Evolutionary conservation across 2,329 filamentous ascomycete species (phyloP).

Genomic region (Penicillium crustosum): DNA sequence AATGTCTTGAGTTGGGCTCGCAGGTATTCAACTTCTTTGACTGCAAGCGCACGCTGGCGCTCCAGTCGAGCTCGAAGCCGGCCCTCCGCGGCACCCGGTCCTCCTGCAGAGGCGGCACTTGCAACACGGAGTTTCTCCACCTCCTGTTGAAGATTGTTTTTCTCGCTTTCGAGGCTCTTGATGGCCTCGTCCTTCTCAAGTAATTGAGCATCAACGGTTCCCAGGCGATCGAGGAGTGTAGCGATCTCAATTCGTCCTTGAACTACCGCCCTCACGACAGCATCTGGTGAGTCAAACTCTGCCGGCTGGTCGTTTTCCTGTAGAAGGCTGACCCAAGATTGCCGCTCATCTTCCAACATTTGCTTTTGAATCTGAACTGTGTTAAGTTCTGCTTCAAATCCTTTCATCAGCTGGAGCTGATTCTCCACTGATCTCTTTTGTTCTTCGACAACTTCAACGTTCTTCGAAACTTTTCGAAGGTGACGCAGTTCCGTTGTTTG

Average conservation of each 20-base stretch:
- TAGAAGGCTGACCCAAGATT: constrained; percentile 83
- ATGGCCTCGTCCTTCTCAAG: constrained; percentile 74
- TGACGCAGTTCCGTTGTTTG: constrained; percentile 77
- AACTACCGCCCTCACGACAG: constrained; percentile 78
- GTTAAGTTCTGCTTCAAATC: constrained; percentile 71
- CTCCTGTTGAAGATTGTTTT: constrained; percentile 62
- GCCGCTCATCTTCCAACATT: constrained; percentile 81
- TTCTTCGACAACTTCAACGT: constrained; percentile 91
- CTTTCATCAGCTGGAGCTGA: constrained; percentile 71
- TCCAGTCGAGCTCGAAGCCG: constrained; percentile 74
- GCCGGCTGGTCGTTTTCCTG: constrained; percentile 64
- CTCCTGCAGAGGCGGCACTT: constrained; percentile 32
- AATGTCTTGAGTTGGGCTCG: constrained; percentile 88
- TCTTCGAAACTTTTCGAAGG: constrained; percentile 76
- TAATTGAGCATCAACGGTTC: constrained; percentile 74
- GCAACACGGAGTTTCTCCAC: constrained; percentile 66
- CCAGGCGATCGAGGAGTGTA: constrained; percentile 76
- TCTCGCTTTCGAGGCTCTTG: constrained; percentile 69
- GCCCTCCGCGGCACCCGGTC: constrained; percentile 56
- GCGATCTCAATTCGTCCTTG: constrained; percentile 78
- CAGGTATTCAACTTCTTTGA: constrained; percentile 92
- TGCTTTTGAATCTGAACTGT: constrained; percentile 82
- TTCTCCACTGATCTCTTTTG: constrained; percentile 83
- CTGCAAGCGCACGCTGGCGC: constrained; percentile 76
- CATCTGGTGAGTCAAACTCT: constrained; percentile 85